Base-by-base conservation (phyloP, 352 stramenopile species). In the Phytophthora pinifolia region DNA sequence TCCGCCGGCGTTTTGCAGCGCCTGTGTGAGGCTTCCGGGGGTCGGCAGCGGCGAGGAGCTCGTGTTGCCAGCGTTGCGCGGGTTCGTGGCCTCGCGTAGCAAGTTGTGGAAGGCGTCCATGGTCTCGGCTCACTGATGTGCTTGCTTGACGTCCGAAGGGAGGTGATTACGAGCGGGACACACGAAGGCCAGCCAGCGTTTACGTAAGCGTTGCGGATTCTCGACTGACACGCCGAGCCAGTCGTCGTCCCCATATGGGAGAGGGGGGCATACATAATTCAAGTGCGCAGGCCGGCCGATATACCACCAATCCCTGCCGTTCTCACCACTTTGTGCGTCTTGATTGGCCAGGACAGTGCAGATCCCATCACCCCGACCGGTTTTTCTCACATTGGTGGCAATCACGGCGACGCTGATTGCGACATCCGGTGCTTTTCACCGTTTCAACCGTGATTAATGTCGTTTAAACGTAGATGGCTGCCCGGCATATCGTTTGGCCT, bases 41-140 rank as follows among this genome's bases (percentile, higher is more conserved):
- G 70, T 66, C 0, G 67, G 56, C 31, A 66, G 17, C 2, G 65
- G 48, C 3, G 65, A 70, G 9, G 59, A 62, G 7, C 55, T 43
- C 3, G 59, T 33, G 9, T 34, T 25, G 51, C 39, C 48, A 27
- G 25, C 59, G 49, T 72, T 79, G 62, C 78, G 81, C 41, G 81
- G 66, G 63, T 74, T 81, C 10, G 73, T 68, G 9, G 80, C 76
- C 51, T 91, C 79, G 29, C 79, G 78, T 38, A 91, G 66, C 27
- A 91, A 59, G 59, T 91, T 91, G 54, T 91, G 77, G 62, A 91
- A 89, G 37, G 72, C 72, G 60, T 91, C 79, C 81, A 91, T 91
- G 39, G 57, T 62, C 39, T 30, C 22, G 25, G 45, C 44, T 12
- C 27, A 10, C 17, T 46, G 56, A 46, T 49, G 54, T 36, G 55